Evolutionary conservation across 345 rosid genomes (phyloP).

Genomic region (Acer negundo): DNA sequence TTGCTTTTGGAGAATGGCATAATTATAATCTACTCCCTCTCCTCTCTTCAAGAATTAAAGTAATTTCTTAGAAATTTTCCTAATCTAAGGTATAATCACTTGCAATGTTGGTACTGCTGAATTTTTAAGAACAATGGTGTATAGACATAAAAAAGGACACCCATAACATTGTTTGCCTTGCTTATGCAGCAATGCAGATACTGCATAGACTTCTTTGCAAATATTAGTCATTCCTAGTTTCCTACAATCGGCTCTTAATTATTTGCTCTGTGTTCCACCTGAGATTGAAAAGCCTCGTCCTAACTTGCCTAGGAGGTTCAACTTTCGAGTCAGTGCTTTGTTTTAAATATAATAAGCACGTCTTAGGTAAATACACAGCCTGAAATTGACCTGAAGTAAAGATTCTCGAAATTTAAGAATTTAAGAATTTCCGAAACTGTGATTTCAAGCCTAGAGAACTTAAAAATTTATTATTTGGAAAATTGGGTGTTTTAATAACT

Average conservation of each 20-base stretch:
- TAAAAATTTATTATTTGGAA: too few relatives aligned
- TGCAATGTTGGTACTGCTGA: neutral
- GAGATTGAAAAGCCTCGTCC: constrained; percentile 3
- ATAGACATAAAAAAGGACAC: neutral
- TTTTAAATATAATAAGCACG: too few relatives aligned
- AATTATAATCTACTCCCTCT: neutral
- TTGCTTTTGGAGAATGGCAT: too few relatives aligned
- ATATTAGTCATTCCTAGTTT: neutral
- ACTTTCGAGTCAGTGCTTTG: neutral
- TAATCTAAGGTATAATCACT: neutral
- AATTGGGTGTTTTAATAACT: too few relatives aligned
- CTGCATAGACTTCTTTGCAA: neutral
- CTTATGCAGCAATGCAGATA: neutral
- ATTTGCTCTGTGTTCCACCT: too few relatives aligned
- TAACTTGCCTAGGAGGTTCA: neutral
- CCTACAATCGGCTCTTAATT: neutral
- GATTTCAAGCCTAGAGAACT: too few relatives aligned
- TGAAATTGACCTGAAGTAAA: too few relatives aligned
- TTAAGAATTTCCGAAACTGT: too few relatives aligned
- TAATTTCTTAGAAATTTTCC: neutral
- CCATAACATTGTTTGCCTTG: neutral
- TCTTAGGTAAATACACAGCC: too few relatives aligned
- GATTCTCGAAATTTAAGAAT: too few relatives aligned
- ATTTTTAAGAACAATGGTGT: constrained; percentile 2
- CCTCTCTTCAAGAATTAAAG: neutral